A percentile compares a stretch with the other conserved stretches of the same genome.
These are phyloP conservation scores for Trichoderma citrinoviride DNA, from an alignment of 2,329 filamentous ascomycete genomes.

Conservation along the genomic window DNA sequence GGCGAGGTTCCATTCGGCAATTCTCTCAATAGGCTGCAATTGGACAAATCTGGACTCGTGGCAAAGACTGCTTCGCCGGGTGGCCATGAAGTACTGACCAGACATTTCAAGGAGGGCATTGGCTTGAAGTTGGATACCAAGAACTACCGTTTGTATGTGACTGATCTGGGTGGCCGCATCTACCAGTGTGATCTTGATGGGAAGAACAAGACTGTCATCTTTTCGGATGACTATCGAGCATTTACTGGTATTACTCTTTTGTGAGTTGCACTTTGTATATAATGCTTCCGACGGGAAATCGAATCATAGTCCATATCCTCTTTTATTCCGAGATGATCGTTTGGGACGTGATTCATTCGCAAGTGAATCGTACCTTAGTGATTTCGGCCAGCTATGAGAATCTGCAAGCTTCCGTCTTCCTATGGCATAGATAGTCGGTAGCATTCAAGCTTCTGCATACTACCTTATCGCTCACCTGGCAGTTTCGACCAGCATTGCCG, in stretches of 20 bases:
- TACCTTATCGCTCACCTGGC: too few relatives aligned
- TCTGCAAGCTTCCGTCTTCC: too few relatives aligned
- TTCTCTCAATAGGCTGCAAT: slow-evolving; percentile 44
- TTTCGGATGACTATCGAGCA: not conserved
- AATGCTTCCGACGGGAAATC: too few relatives aligned
- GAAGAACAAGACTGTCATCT: not conserved
- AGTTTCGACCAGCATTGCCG: too few relatives aligned
- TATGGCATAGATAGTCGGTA: too few relatives aligned
- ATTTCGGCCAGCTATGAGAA: too few relatives aligned
- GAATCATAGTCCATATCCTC: too few relatives aligned
- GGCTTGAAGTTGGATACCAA: slow-evolving; percentile 42
- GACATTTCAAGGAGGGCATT: slow-evolving; percentile 46
- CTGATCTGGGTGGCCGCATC: slow-evolving; percentile 41
- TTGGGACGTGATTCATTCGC: too few relatives aligned
- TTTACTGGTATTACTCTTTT: not conserved
- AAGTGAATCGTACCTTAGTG: too few relatives aligned
- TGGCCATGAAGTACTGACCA: slow-evolving; percentile 25
- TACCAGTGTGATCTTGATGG: slow-evolving; percentile 38
- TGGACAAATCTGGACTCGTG: slow-evolving; percentile 4
- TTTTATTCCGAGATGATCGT: too few relatives aligned
- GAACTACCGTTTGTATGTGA: slow-evolving; percentile 38
- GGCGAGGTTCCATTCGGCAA: slow-evolving; percentile 57
- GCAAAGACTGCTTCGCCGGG: slow-evolving; percentile 29
- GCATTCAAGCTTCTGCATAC: too few relatives aligned
- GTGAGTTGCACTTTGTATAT: not conserved